Evolutionary conservation across 1,139 yeast genomes (phyloP).

Genomic region (Waltiozyma sp.): DNA sequence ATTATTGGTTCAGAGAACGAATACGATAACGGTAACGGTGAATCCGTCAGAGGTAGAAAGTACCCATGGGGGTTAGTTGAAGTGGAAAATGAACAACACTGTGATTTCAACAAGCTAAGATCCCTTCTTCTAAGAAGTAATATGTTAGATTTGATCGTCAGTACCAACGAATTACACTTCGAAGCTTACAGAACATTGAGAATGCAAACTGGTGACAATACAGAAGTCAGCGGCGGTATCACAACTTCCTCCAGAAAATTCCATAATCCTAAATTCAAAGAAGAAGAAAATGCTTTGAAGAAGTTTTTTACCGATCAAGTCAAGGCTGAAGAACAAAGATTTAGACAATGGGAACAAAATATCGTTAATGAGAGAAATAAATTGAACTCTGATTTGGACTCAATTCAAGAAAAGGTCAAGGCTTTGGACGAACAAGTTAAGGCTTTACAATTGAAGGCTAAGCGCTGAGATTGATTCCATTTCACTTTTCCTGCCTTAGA

Average conservation of each 20-base stretch:
- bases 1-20: constrained; percentile 87
- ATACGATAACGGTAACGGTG: constrained; percentile 66
- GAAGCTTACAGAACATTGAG: constrained; percentile 80
- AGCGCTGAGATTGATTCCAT: constrained; percentile 11
- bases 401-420: constrained; percentile 66
- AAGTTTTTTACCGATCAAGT: constrained; percentile 97
- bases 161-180: constrained; percentile 89
- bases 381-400: constrained; percentile 87
- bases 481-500: neutral
- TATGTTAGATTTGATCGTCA: constrained; percentile 76
- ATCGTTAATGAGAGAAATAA: constrained; percentile 91
- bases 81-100: constrained; percentile 90
- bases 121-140: constrained; percentile 82
- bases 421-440: constrained; percentile 65
- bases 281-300: constrained; percentile 91
- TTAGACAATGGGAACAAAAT: constrained; percentile 97
- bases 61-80: constrained; percentile 98
- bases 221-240: constrained; percentile 29
- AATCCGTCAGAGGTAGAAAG: constrained; percentile 77
- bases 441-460: constrained; percentile 43
- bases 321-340: constrained; percentile 91
- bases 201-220: constrained; percentile 44
- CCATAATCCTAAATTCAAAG: constrained; percentile 87
- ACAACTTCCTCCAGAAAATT: constrained; percentile 30
- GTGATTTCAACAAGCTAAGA: constrained; percentile 90